phyloP scores from a whole-genome alignment of 2,329 filamentous ascomycete genomes.

The Aureobasidium leucospermi region DNA sequence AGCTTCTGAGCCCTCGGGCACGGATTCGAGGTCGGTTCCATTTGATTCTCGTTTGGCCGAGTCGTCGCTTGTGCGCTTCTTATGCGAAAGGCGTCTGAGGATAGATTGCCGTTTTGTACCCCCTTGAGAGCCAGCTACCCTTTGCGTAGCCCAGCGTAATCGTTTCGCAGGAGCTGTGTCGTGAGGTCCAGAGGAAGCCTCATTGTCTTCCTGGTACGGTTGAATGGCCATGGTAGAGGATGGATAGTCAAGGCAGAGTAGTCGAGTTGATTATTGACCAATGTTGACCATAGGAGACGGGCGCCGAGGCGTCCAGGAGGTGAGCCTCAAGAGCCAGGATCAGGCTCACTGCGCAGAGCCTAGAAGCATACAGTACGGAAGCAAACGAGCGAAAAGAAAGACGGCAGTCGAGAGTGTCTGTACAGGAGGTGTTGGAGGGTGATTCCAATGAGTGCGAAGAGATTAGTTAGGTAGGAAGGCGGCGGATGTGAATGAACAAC shows the following conservation, averaged over 20 bases:
- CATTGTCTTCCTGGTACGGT: slow-evolving; percentile 34
- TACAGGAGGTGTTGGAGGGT: neutral
- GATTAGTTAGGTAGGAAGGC: neutral
- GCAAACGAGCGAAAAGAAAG: neutral
- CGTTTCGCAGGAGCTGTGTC: slow-evolving; percentile 47
- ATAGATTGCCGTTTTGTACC: slow-evolving; percentile 75
- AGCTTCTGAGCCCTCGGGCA: slow-evolving; percentile 32
- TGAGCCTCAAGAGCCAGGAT: slow-evolving; percentile 12
- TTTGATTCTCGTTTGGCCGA: slow-evolving; percentile 37
- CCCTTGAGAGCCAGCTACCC: slow-evolving; percentile 67
- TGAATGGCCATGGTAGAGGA: slow-evolving; percentile 14
- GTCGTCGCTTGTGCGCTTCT: slow-evolving; percentile 19
- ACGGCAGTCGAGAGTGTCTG: neutral
- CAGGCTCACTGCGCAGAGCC: slow-evolving; percentile 5
- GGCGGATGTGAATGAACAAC: neutral
- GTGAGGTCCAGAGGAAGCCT: slow-evolving; percentile 51
- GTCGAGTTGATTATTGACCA: neutral
- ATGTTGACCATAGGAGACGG: neutral
- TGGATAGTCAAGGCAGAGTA: neutral
- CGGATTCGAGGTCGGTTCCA: slow-evolving; percentile 35
- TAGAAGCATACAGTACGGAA: slow-evolving; percentile 7
- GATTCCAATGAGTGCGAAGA: neutral
- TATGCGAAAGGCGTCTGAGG: slow-evolving; percentile 52
- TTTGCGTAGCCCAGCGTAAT: slow-evolving; percentile 94
- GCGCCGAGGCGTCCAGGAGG: slow-evolving; percentile 1